phyloP scores from a whole-genome alignment of 1,139 yeast genomes.

The Nakaseomyces bracarensis region DNA sequence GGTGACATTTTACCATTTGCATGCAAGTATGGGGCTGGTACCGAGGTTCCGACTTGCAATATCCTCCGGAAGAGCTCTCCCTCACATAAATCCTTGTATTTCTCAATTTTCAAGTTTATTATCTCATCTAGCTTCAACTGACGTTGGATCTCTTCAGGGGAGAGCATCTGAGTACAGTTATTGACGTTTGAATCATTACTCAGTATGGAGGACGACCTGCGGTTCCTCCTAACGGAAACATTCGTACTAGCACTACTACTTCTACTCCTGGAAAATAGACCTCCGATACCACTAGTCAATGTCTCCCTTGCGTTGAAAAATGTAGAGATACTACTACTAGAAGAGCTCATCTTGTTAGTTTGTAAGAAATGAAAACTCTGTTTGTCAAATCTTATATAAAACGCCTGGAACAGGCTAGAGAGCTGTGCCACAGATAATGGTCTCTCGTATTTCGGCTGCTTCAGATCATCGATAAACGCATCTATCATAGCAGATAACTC shows the following conservation, averaged over 20 bases:
- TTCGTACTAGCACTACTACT: constrained; percentile 25
- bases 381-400: constrained; percentile 35
- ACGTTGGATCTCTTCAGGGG: constrained; percentile 27
- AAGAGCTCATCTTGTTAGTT: constrained; percentile 6
- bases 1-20: constrained; percentile 1
- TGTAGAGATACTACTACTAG: constrained; percentile 10
- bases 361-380: constrained; percentile 23
- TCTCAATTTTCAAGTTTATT: constrained; percentile 25
- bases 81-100: constrained; percentile 29
- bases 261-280: constrained; percentile 31
- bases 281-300: constrained; percentile 30
- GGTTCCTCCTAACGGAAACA: constrained; percentile 15
- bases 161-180: constrained; percentile 20
- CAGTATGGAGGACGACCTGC: constrained; percentile 27
- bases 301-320: constrained; percentile 25
- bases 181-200: constrained; percentile 22
- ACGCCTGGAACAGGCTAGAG: constrained; percentile 45
- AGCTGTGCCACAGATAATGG: constrained; percentile 48
- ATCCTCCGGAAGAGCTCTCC: constrained; percentile 24
- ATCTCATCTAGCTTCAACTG: constrained; percentile 23
- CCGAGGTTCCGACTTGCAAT: constrained; percentile 29
- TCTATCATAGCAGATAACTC: constrained; percentile 34
- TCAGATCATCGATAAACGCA: constrained; percentile 41
- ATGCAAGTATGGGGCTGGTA: constrained; percentile 11
- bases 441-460: constrained; percentile 46